Base-by-base conservation (phyloP, 495 filamentous ascomycete species). In the Hyaloscypha hepaticicola region DNA sequence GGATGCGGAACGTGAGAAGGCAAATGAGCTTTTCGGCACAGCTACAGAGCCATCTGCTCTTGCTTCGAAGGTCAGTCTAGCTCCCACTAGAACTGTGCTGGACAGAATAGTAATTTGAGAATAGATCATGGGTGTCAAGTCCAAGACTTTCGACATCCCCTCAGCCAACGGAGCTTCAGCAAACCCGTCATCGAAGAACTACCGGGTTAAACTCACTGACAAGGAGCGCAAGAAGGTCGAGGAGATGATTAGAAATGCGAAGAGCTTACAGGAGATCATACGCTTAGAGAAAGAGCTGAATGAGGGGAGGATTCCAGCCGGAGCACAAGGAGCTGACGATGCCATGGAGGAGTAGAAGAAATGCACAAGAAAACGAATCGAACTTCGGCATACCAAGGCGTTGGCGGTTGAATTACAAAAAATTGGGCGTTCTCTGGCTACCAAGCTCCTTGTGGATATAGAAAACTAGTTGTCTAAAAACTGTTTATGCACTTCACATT, bases 51-150 rank as follows among this genome's bases (percentile, higher is more conserved):
- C 93, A 3, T 90, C 92, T 0, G 86, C 88, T 16, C 82, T 97
- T 22, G 94, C 93, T 38, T 85, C 85, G 31, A 90, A 93, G 74
- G 83, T 83, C 66, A 29, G 65, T 66, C 4, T 5, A 31, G 14
- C 53, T 22, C 2, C 38, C 34, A 33, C 31, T 14, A 19, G 16
- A 45, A 19, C 22, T 28, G 41, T 26, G 19, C 9, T 5, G 25
- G 55, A 48, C 16, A 28, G 64, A 1, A 24, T 6, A 63, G 58
- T 65, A 14, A 67, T 21, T 45, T 24, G n/a, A 28, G 8, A 53
- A 4, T 61, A 85, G 89, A 96, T 96, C 73, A 89, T 95, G 83
- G 88, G 89, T 57, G 78, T 90, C 78, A 96, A 96, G 79, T 93
- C 92, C 60, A 87, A 85, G 71, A 89, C 88, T 0, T 93, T 94